A percentile compares a stretch with the other conserved stretches of the same genome.
Conservation (phyloP, 495 filamentous ascomycete genomes). For the Aspergillus mulundensis region DNA sequence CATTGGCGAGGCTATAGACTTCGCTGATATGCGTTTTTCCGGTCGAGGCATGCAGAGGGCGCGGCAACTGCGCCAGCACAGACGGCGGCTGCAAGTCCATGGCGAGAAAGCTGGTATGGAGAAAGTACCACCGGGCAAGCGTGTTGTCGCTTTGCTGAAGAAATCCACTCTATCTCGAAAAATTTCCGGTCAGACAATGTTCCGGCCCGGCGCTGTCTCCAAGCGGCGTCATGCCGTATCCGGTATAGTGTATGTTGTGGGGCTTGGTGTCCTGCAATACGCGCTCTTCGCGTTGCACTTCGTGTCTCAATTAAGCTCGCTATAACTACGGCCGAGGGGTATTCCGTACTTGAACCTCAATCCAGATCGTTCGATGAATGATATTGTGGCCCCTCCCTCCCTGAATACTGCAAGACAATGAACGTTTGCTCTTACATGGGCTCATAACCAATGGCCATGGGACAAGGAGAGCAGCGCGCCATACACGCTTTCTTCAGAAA, state of each 20-base stretch:
- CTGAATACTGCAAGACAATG: conserved; percentile 15
- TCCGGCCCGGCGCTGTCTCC: conserved; percentile 15
- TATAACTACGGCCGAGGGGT: not conserved
- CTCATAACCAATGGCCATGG: conserved; percentile 37
- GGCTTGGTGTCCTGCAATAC: conserved; percentile 12
- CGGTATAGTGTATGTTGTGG: not conserved
- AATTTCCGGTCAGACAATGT: conserved; percentile 40
- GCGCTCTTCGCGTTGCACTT: conserved; percentile 17
- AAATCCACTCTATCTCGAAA: conserved; percentile 37
- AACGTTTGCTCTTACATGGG: conserved; percentile 22
- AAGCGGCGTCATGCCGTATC: not conserved
- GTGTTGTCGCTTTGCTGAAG: conserved; percentile 20
- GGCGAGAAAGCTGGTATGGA: conserved; percentile 12
- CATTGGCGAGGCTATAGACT: conserved; percentile 66
- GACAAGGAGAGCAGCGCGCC: conserved; percentile 34
- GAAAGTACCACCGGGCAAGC: conserved; percentile 5
- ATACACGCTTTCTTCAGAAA: conserved; percentile 43
- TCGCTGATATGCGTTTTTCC: conserved; percentile 62
- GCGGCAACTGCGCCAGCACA: conserved; percentile 62
- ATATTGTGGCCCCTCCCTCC: not conserved
- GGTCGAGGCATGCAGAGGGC: conserved; percentile 56
- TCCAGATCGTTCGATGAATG: not conserved
- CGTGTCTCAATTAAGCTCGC: conserved; percentile 2
- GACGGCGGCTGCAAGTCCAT: conserved; percentile 47
- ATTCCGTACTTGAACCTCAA: no score